phyloP scores from a whole-genome alignment of 2,329 filamentous ascomycete genomes.

The Claviceps arundinis region DNA sequence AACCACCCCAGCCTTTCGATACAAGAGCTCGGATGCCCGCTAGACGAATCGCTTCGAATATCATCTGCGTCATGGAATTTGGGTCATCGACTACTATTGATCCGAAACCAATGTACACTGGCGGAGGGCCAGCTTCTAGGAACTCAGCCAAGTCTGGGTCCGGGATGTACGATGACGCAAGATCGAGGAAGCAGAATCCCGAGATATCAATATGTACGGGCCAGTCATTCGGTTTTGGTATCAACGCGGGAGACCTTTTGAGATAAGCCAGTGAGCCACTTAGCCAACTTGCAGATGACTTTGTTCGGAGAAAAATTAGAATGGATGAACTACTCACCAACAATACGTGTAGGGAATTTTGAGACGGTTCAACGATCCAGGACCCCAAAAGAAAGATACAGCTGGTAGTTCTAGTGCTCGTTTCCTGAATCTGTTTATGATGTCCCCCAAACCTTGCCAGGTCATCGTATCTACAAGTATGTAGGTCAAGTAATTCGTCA shows the following conservation, averaged over 20 bases:
- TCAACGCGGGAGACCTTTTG: slow-evolving; percentile 53
- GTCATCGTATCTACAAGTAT: slow-evolving; percentile 81
- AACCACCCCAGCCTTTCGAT: slow-evolving; percentile 78
- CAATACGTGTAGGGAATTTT: slow-evolving; percentile 81
- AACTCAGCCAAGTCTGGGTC: slow-evolving; percentile 52
- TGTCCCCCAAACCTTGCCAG: slow-evolving; percentile 81
- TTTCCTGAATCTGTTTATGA: slow-evolving; percentile 78
- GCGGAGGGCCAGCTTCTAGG: slow-evolving; percentile 53
- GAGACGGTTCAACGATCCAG: slow-evolving; percentile 62
- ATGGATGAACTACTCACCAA: slow-evolving; percentile 38
- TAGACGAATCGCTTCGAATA: slow-evolving; percentile 56
- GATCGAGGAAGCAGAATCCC: slow-evolving; percentile 63
- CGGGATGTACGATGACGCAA: slow-evolving; percentile 53
- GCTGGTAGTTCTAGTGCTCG: slow-evolving; percentile 62
- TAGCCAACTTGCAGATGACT: slow-evolving; percentile 1
- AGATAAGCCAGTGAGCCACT: neutral
- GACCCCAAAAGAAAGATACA: slow-evolving; percentile 69
- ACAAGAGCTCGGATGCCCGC: slow-evolving; percentile 66
- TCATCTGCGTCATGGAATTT: slow-evolving; percentile 52
- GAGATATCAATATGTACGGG: slow-evolving; percentile 55
- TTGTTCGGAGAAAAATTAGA: no score
- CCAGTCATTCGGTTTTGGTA: slow-evolving; percentile 73
- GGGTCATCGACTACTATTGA: slow-evolving; percentile 73
- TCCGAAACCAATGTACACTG: slow-evolving; percentile 56
- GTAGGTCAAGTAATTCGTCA: slow-evolving; percentile 75